Percentiles rank a stretch among this genome's conserved stretches.
phyloP scores from a whole-genome alignment of 2,329 filamentous ascomycete genomes.

The Penicillium sp. region DNA sequence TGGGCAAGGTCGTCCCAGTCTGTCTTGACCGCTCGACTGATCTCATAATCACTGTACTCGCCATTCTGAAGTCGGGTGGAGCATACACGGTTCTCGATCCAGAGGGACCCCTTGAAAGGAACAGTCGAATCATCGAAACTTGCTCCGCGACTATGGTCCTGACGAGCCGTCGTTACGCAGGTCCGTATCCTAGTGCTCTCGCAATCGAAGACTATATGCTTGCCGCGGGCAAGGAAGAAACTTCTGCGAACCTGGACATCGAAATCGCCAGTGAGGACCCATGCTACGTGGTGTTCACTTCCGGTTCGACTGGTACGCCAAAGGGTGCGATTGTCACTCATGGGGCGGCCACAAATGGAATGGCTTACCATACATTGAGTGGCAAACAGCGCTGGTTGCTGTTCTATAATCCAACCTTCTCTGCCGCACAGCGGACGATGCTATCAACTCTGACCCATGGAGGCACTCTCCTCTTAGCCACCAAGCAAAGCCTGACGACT shows the following conservation, averaged over 20 bases:
- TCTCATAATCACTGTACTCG: conserved; percentile 11
- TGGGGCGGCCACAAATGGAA: not conserved
- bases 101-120: conserved; percentile 7
- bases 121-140: conserved; percentile 8
- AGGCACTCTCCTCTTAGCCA: conserved; percentile 7
- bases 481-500: conserved; percentile 1
- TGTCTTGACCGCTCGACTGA: conserved; percentile 6
- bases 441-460: conserved; percentile 9
- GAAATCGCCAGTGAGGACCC: not conserved
- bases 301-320: conserved; percentile 15
- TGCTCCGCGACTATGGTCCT: conserved; percentile 5
- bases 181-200: not conserved
- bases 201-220: conserved; percentile 1
- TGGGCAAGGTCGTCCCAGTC: conserved; percentile 6
- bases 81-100: conserved; percentile 16
- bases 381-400: conserved; percentile 9
- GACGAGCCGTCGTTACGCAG: not conserved
- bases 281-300: conserved; percentile 16
- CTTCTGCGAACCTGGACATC: not conserved
- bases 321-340: conserved; percentile 12
- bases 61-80: conserved; percentile 13
- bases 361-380: not conserved
- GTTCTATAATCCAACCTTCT: conserved; percentile 15
- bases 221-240: not conserved
- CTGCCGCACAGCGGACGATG: conserved; percentile 15